Percentiles rank a stretch among this genome's conserved stretches.
Conservation (phyloP, 805 yeast species). For the Sungouiella blattae region DNA sequence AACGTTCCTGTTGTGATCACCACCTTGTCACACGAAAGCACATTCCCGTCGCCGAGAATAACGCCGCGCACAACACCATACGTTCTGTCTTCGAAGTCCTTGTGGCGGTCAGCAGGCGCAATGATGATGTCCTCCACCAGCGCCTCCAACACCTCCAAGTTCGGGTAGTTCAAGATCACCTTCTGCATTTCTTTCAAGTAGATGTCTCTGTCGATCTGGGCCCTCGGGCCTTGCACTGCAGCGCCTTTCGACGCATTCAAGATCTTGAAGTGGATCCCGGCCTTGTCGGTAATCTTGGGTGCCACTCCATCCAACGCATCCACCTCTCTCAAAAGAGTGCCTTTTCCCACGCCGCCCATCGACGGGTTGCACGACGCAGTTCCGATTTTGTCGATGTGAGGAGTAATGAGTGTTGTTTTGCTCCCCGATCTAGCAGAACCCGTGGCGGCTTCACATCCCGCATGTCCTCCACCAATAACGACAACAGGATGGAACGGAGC, state of each 20-base stretch:
- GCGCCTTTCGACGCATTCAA: constrained; percentile 86
- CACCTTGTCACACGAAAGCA: constrained; percentile 61
- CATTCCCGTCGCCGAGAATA: constrained; percentile 61
- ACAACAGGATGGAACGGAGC: constrained; percentile 58
- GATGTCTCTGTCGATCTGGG: constrained; percentile 86
- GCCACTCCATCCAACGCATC: constrained; percentile 97
- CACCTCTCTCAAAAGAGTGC: constrained; percentile 84
- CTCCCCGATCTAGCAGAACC: constrained; percentile 87
- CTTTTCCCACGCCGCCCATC: constrained; percentile 98
- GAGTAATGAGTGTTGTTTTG: constrained; percentile 70
- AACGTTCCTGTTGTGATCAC: constrained; percentile 96
- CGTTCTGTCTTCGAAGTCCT: constrained; percentile 35
- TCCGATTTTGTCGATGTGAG: constrained; percentile 71
- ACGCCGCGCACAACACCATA: constrained; percentile 64
- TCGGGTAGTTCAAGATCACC: constrained; percentile 51
- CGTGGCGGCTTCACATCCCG: constrained; percentile 96
- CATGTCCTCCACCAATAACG: constrained; percentile 97
- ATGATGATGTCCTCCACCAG: constrained; percentile 83
- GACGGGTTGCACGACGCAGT: constrained; percentile 97
- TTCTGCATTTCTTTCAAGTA: constrained; percentile 79
- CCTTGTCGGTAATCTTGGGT: constrained; percentile 79
- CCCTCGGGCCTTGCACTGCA: constrained; percentile 98
- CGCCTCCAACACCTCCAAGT: constrained; percentile 62
- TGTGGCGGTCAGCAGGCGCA: constrained; percentile 28
- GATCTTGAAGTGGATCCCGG: constrained; percentile 89